A percentile compares a stretch with the other conserved stretches of the same genome.
Evolutionary conservation across 495 filamentous ascomycete species (phyloP).

Genomic region (Pyrenula aspistea): DNA sequence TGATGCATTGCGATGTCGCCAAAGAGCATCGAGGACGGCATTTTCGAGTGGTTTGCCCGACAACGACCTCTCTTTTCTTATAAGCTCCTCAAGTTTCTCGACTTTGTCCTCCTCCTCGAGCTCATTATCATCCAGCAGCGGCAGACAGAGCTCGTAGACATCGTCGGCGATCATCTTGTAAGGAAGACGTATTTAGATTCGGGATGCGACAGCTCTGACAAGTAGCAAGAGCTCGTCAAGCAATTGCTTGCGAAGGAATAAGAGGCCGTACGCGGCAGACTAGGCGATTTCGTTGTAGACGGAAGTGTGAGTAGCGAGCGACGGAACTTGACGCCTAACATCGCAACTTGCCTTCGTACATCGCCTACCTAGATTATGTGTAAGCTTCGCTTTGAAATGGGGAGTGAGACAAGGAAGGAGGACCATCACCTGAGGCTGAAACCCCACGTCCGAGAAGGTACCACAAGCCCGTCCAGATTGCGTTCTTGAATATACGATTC

Average conservation of each 20-base stretch:
- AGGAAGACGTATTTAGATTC: background rate
- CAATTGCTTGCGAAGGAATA: background rate
- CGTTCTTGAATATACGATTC: too few relatives aligned
- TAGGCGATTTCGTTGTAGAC: background rate
- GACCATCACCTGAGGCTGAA: background rate
- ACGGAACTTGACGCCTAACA: background rate
- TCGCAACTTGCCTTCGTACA: background rate
- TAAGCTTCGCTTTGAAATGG: background rate
- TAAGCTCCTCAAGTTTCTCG: constrained; percentile 78
- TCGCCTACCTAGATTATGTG: background rate
- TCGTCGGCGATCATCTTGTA: constrained; percentile 75
- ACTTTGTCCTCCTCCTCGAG: constrained; percentile 93
- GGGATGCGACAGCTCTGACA: too few relatives aligned
- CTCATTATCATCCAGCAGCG: constrained; percentile 68
- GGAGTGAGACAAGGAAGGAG: background rate
- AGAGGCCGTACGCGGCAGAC: background rate
- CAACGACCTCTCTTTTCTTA: constrained; percentile 67
- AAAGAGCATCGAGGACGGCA: constrained; percentile 74
- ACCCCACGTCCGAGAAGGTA: too few relatives aligned
- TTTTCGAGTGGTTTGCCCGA: constrained; percentile 75
- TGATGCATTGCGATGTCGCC: constrained; percentile 73
- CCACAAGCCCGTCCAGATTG: too few relatives aligned
- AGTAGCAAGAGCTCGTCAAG: too few relatives aligned
- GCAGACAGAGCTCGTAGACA: constrained; percentile 80
- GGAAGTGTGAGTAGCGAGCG: background rate